A percentile compares a stretch with the other conserved stretches of the same genome.
These are phyloP conservation scores for Aspergillus taichungensis DNA, from an alignment of 495 filamentous ascomycete genomes.

Conservation along the genomic window DNA sequence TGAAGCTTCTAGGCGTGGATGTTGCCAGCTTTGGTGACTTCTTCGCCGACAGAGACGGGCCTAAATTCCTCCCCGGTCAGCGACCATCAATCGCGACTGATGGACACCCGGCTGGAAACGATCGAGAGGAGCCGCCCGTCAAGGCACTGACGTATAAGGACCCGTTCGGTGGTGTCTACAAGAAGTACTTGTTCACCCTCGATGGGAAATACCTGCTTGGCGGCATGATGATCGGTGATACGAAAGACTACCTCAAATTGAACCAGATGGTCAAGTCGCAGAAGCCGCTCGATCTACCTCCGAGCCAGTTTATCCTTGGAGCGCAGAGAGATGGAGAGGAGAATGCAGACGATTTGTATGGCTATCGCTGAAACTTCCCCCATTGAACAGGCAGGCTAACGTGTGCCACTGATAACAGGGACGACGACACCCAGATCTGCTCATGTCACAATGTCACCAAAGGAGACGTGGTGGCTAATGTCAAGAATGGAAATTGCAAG, in stretches of 20 bases:
- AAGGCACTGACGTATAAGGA: slow-evolving; percentile 91
- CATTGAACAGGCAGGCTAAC: neutral
- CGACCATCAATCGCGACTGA: slow-evolving; percentile 21
- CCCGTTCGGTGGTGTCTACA: slow-evolving; percentile 89
- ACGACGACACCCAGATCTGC: slow-evolving; percentile 86
- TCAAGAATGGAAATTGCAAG: slow-evolving; percentile 80
- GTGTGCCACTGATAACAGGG: slow-evolving; percentile 37
- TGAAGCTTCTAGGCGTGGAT: slow-evolving; percentile 89
- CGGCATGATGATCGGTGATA: slow-evolving; percentile 98
- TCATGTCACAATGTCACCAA: slow-evolving; percentile 96
- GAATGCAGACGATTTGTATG: slow-evolving; percentile 58
- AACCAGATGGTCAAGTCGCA: slow-evolving; percentile 90
- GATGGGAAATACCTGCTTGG: slow-evolving; percentile 91
- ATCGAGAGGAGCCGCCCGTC: slow-evolving; percentile 45
- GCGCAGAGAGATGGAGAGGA: slow-evolving; percentile 66
- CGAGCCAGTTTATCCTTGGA: slow-evolving; percentile 84
- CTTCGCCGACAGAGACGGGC: slow-evolving; percentile 87
- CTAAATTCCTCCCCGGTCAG: slow-evolving; percentile 59
- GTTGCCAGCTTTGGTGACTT: slow-evolving; percentile 96
- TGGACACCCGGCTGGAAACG: slow-evolving; percentile 21
- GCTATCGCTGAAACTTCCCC: neutral
- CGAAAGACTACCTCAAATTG: slow-evolving; percentile 86
- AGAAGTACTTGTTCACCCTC: slow-evolving; percentile 89
- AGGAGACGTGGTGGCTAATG: slow-evolving; percentile 61
- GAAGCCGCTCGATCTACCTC: slow-evolving; percentile 74